A percentile compares a stretch with the other conserved stretches of the same genome.
Evolutionary conservation across 2,329 filamentous ascomycete species (phyloP).

Genomic region (Pseudopithomyces chartarum): DNA sequence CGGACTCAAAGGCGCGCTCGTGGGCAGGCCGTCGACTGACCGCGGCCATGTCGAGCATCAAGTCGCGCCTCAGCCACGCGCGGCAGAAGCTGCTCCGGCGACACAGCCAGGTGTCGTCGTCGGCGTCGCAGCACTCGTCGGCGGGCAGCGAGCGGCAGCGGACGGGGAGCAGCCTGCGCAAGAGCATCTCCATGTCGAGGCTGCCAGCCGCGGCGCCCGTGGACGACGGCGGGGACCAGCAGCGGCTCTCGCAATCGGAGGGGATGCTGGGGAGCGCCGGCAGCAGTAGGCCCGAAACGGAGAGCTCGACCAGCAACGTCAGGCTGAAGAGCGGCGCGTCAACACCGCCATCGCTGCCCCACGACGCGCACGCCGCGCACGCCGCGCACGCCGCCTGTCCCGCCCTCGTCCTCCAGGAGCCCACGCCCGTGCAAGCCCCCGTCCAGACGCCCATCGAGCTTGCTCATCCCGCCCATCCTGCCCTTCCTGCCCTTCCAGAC

Average conservation of each 20-base stretch:
- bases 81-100: conserved; percentile 35
- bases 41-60: conserved; percentile 41
- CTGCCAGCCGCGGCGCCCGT: conserved; percentile 28
- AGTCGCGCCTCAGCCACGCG: conserved; percentile 38
- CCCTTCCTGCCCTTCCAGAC: conserved; percentile 14
- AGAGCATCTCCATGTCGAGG: conserved; percentile 38
- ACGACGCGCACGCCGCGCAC: conserved; percentile 12
- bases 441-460: conserved; percentile 20
- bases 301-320: conserved; percentile 15
- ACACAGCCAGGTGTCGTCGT: conserved; percentile 30
- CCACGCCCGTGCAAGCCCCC: conserved; percentile 38
- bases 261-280: conserved; percentile 20
- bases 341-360: conserved; percentile 17
- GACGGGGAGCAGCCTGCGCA: conserved; percentile 26
- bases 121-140: conserved; percentile 22
- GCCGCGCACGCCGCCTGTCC: conserved; percentile 21
- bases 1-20: conserved; percentile 1
- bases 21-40: conserved; percentile 27
- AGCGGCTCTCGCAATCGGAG: conserved; percentile 32
- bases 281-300: conserved; percentile 16
- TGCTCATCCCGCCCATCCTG: conserved; percentile 8
- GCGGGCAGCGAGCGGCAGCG: conserved; percentile 29
- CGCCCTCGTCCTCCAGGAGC: conserved; percentile 38
- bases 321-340: conserved; percentile 3
- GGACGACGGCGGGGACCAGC: conserved; percentile 13